These are phyloP conservation scores for Boechera divaricarpa DNA, from an alignment of 345 rosid genomes.

Conservation along the genomic window DNA sequence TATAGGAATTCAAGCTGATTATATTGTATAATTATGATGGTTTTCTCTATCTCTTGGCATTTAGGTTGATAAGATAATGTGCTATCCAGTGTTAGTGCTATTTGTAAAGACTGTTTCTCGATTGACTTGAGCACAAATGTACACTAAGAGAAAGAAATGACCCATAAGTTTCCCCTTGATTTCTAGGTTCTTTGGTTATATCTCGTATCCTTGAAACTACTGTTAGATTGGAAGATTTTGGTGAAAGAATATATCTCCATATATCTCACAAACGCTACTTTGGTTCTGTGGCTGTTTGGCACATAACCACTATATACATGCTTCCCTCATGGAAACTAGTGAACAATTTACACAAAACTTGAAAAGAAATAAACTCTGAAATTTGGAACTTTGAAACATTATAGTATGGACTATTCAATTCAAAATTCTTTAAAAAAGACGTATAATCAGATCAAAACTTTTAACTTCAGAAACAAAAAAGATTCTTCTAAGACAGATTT, in stretches of 20 bases:
- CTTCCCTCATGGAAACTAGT: background rate
- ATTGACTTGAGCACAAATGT: background rate
- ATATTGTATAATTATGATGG: background rate
- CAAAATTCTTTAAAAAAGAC: background rate
- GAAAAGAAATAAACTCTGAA: background rate
- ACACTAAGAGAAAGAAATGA: background rate
- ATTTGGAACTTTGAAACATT: background rate
- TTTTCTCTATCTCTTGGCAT: background rate
- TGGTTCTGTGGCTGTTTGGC: background rate
- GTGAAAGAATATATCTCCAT: background rate
- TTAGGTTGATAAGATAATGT: background rate
- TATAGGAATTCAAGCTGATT: background rate
- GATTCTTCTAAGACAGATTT: background rate
- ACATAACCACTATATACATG: background rate
- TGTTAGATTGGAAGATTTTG: background rate
- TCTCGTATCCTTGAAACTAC: too few relatives aligned
- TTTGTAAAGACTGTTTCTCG: background rate
- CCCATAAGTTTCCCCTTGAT: background rate
- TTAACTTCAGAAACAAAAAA: background rate
- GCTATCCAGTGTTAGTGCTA: background rate
- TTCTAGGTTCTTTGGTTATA: too few relatives aligned
- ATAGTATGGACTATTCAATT: background rate
- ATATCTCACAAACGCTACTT: background rate
- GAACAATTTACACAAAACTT: background rate
- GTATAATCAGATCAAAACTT: conserved; percentile 25